phyloP scores from a whole-genome alignment of 352 stramenopile genomes.

The Sclerospora graminicola region DNA sequence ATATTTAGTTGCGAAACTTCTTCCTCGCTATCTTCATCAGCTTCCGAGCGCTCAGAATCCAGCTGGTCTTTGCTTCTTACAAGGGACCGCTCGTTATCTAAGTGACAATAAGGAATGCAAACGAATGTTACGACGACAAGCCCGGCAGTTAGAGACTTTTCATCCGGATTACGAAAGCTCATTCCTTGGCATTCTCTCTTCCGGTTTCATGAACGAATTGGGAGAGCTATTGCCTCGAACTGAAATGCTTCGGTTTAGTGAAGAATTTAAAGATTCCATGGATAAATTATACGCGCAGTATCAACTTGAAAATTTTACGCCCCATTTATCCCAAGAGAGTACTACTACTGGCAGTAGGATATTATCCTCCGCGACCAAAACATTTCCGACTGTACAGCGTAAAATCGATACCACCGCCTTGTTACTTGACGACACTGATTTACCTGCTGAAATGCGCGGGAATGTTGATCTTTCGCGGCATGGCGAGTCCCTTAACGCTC shows the following conservation, averaged over 20 bases:
- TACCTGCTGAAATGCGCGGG: slow-evolving; percentile 38
- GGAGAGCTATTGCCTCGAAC: slow-evolving; percentile 56
- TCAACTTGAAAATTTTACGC: slow-evolving; percentile 47
- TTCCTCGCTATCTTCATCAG: slow-evolving; percentile 51
- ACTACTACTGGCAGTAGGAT: no score
- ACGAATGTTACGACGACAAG: slow-evolving; percentile 68
- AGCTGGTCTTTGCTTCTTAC: slow-evolving; percentile 35
- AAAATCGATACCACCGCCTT: slow-evolving; percentile 68
- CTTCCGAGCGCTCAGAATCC: slow-evolving; percentile 1
- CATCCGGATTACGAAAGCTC: slow-evolving; percentile 59
- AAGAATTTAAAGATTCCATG: slow-evolving; percentile 56
- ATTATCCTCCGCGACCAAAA: neutral
- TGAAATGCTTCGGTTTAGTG: slow-evolving; percentile 38
- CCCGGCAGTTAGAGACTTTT: slow-evolving; percentile 49
- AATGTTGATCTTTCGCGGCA: slow-evolving; percentile 14
- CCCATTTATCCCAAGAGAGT: neutral
- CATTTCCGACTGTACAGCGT: slow-evolving; percentile 42
- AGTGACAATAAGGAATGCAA: slow-evolving; percentile 81
- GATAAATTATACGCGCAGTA: slow-evolving; percentile 67
- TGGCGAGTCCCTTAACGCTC: slow-evolving; percentile 29
- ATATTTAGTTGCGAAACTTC: slow-evolving; percentile 51
- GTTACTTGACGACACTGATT: slow-evolving; percentile 46
- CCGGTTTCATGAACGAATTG: slow-evolving; percentile 59
- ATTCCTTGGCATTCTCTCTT: slow-evolving; percentile 55
- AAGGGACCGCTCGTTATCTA: slow-evolving; percentile 44